phyloP scores from a whole-genome alignment of 108 stramenopile genomes.

The Cyclotella atomus region DNA sequence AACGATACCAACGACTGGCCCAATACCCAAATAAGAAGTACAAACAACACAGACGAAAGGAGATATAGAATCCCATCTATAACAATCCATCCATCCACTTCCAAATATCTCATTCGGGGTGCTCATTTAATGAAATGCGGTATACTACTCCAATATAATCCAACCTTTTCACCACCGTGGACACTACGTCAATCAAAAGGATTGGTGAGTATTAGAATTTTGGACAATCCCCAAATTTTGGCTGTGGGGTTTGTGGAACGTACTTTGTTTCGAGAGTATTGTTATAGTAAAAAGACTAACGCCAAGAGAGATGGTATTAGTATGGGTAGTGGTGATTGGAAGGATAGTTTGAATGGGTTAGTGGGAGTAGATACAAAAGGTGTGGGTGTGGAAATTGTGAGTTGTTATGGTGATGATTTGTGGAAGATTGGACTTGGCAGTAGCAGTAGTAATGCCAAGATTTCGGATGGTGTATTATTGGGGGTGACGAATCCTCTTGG shows the following conservation, averaged over 20 bases:
- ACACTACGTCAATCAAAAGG: slow-evolving; percentile 45
- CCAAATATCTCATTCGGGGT: slow-evolving; percentile 84
- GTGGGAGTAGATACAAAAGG: slow-evolving; percentile 72
- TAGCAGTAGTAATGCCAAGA: too few species aligned
- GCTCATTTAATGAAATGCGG: slow-evolving; percentile 87
- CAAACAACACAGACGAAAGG: slow-evolving; percentile 20
- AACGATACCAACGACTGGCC: too few species aligned
- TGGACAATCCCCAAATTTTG: slow-evolving; percentile 76
- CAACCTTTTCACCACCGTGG: slow-evolving; percentile 46
- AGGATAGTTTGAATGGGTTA: neutral
- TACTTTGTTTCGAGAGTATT: slow-evolving; percentile 42
- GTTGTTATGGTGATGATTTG: slow-evolving; percentile 86
- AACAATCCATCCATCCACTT: slow-evolving; percentile 49
- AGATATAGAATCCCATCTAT: slow-evolving; percentile 40
- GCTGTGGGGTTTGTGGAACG: slow-evolving; percentile 66
- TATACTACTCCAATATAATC: too few species aligned
- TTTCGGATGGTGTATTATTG: too few species aligned
- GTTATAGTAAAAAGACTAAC: slow-evolving; percentile 36
- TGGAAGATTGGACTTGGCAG: too few species aligned
- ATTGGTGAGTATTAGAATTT: slow-evolving; percentile 56
- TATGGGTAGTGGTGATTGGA: slow-evolving; percentile 24
- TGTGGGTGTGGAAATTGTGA: slow-evolving; percentile 66
- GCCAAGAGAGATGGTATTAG: too few species aligned
- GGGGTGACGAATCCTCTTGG: slow-evolving; percentile 45
- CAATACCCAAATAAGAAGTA: too few species aligned